These are phyloP conservation scores for Tuber magnatum DNA, from an alignment of 495 filamentous ascomycete genomes.

Conservation along the genomic window DNA sequence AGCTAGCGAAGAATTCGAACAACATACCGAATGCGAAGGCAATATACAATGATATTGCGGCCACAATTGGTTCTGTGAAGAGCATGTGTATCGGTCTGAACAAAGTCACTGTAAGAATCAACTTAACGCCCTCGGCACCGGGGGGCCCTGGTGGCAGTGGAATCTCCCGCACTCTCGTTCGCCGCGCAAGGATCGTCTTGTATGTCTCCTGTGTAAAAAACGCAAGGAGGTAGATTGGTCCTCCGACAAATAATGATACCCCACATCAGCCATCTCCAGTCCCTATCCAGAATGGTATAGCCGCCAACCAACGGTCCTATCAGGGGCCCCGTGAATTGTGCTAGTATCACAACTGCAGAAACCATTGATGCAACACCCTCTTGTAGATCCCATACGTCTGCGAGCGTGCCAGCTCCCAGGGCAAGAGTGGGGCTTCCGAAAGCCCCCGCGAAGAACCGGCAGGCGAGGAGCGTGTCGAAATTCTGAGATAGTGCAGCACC, in stretches of 20 bases:
- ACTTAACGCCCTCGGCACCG: conserved; percentile 41
- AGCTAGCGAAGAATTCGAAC: conserved; percentile 57
- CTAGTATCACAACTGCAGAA: conserved; percentile 49
- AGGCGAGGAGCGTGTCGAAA: conserved; percentile 52
- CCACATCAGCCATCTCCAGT: conserved; percentile 59
- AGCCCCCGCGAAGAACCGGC: conserved; percentile 58
- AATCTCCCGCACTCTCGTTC: conserved; percentile 44
- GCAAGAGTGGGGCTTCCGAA: conserved; percentile 51
- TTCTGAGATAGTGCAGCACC: conserved; percentile 54
- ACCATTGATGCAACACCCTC: conserved; percentile 45
- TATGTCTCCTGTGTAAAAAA: conserved; percentile 54
- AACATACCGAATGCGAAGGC: conserved; percentile 57
- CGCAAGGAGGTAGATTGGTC: conserved; percentile 34
- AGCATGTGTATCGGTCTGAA: conserved; percentile 58
- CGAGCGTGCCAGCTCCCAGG: conserved; percentile 51
- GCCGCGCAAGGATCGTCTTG: conserved; percentile 49
- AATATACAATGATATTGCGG: conserved; percentile 53
- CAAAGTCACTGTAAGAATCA: conserved; percentile 50
- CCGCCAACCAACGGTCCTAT: conserved; percentile 55
- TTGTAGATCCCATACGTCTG: conserved; percentile 49
- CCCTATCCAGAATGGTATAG: conserved; percentile 54
- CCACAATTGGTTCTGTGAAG: conserved; percentile 57
- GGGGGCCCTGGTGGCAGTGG: conserved; percentile 39
- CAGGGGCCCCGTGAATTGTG: conserved; percentile 54
- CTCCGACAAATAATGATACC: conserved; percentile 46